Base-by-base conservation (phyloP, 345 rosid genomes). In the Dimocarpus longan region DNA sequence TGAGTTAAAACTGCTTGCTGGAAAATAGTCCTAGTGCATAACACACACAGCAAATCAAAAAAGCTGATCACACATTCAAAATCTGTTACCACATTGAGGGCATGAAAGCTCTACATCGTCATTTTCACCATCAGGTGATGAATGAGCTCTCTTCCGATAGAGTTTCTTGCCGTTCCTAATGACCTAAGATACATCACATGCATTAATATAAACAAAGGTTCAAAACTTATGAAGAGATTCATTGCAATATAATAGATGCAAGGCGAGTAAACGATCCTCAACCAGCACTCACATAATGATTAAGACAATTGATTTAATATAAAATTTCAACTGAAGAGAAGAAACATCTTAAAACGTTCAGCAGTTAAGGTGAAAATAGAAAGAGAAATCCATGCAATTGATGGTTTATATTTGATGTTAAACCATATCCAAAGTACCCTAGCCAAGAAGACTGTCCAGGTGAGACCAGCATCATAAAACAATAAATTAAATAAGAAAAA, bases 81-180 rank as follows among this genome's bases (percentile, higher is more conserved):
- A 62, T 57, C 64, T 54, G 71, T 85, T 90, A 95, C 98, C 96
- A 82, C 99, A 95, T 74, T 95, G 98, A 79, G 87, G 93, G 80
- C 99, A 95, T 75, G 78, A 87, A 75, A 79, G 74, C 74, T 73
- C 87, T 65, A 21, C 78, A 74, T 67, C 79, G 54, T 85, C 89
- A 82, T 78, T 81, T 82, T 87, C 93, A 37, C 82, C 90, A 78
- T 78, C 82, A 60, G 74, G 16, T 15, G 79, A 70, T 0, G 78
- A 70, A 57, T n/a, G 83, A 28, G 83, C 50, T 84, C 91, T 86
- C 82, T 86, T 93, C 71, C 79, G 77, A 24, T 56, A 70, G 8
- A 22, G 81, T 80, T 84, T 90, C 79, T 90, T 88, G 79, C 90
- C 91, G 69, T 70, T 82, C 80, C 86, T 82, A 82, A 93, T 86